These are phyloP conservation scores for Lodderomyces margitis DNA, from an alignment of 1,139 yeast genomes.

Conservation along the genomic window DNA sequence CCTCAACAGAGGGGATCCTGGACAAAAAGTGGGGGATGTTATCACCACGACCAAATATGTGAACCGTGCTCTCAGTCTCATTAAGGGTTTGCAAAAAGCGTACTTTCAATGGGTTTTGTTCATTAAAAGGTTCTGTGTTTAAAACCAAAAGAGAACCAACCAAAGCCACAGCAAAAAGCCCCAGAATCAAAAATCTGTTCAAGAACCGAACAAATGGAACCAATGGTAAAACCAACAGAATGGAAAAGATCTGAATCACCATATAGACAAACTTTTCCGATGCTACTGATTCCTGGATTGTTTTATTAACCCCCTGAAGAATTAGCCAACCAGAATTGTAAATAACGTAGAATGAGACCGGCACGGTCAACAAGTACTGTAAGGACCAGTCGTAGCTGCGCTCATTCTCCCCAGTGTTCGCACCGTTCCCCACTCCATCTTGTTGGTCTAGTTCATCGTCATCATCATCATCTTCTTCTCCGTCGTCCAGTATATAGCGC, in stretches of 20 bases:
- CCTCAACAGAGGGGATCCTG: constrained; percentile 66
- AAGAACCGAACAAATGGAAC: constrained; percentile 73
- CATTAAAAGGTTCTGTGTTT: constrained; percentile 52
- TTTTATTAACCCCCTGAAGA: constrained; percentile 64
- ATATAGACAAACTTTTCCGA: constrained; percentile 50
- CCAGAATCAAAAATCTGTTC: constrained; percentile 47
- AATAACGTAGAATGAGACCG: constrained; percentile 55
- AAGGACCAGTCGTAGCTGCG: constrained; percentile 77
- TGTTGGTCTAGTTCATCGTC: constrained; percentile 9
- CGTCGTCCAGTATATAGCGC: constrained; percentile 12
- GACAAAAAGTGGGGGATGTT: constrained; percentile 37
- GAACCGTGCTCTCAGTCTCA: constrained; percentile 35
- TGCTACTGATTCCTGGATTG: constrained; percentile 60
- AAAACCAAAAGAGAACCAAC: constrained; percentile 38
- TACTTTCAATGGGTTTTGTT: constrained; percentile 63
- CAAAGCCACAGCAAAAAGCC: constrained; percentile 31
- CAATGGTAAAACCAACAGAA: constrained; percentile 52
- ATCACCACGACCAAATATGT: constrained; percentile 54
- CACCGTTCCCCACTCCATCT: constrained; percentile 18
- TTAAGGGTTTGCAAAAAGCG: constrained; percentile 63
- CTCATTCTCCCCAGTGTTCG: constrained; percentile 27
- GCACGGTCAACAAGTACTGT: constrained; percentile 67
- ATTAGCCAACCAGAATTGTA: constrained; percentile 52
- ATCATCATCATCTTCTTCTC: constrained; percentile 18
- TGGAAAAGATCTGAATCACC: constrained; percentile 33